Conservation (phyloP, 73 alveolate species). For the Symbiodinium natans region DNA sequence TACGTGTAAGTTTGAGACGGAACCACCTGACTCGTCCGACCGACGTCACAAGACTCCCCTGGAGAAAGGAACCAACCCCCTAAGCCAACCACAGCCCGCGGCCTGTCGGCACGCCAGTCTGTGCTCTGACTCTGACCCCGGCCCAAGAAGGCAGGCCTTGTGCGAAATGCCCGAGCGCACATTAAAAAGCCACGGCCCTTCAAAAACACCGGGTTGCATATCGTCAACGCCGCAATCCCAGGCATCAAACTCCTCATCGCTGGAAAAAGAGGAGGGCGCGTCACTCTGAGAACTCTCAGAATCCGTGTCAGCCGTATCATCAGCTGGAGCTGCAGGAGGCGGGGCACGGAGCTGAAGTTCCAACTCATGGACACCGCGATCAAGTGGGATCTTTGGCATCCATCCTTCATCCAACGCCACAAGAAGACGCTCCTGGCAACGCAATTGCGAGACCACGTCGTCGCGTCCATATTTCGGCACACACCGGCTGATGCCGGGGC, state of each 20-base stretch:
- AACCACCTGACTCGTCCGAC: not conserved
- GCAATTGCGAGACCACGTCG: not conserved
- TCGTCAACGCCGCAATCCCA: too few species aligned
- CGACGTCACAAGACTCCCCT: not conserved
- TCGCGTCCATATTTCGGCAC: not conserved
- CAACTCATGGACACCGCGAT: not conserved
- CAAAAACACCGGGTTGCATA: too few species aligned
- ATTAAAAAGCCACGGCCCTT: too few species aligned
- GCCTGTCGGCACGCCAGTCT: too few species aligned
- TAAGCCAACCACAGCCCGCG: not conserved
- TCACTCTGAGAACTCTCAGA: not conserved
- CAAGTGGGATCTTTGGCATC: not conserved
- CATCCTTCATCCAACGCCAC: not conserved
- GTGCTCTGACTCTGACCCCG: too few species aligned
- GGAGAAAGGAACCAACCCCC: constrained; percentile 5
- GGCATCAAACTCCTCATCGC: not conserved
- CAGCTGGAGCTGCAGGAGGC: not conserved
- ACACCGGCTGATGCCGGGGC: not conserved
- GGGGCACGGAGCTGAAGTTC: not conserved
- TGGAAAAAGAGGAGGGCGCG: not conserved
- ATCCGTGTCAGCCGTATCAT: not conserved
- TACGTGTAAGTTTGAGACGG: not conserved
- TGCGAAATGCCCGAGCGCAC: too few species aligned
- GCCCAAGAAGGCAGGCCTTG: too few species aligned
- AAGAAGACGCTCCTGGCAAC: not conserved